phyloP scores from a whole-genome alignment of 306 rosid species.

The Luffa acutangula region DNA sequence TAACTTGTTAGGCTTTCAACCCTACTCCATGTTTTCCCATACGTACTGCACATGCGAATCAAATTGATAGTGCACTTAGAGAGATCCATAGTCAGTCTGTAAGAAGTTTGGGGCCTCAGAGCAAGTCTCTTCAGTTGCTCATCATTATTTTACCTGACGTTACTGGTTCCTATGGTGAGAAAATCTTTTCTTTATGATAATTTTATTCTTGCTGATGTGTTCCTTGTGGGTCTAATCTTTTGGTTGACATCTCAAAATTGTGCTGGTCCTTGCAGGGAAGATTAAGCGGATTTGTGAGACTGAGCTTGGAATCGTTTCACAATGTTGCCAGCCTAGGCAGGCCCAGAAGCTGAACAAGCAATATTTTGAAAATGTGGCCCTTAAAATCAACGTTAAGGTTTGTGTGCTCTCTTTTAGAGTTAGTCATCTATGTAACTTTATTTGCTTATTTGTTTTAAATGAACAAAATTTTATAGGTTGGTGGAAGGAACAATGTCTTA shows the following conservation, averaged over 20 bases:
- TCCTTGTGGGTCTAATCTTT: neutral
- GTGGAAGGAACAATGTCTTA: constrained; percentile 55
- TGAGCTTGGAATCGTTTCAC: constrained; percentile 70
- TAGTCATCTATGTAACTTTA: neutral
- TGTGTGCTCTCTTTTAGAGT: neutral
- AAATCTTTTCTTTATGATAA: neutral
- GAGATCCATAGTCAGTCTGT: constrained; percentile 24
- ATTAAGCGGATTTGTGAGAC: constrained; percentile 78
- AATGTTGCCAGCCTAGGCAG: constrained; percentile 50
- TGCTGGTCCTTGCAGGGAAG: constrained; percentile 24
- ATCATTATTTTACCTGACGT: constrained; percentile 63
- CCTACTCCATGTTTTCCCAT: constrained; percentile 27
- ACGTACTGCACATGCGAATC: neutral
- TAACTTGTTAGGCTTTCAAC: constrained; percentile 23
- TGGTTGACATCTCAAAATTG: neutral
- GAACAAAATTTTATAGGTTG: constrained; percentile 30
- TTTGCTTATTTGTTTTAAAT: neutral
- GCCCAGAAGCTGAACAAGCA: constrained; percentile 21
- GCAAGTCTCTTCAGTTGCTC: constrained; percentile 33
- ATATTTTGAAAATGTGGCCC: constrained; percentile 66
- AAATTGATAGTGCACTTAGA: constrained; percentile 29
- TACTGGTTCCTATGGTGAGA: constrained; percentile 54
- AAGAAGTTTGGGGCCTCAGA: neutral
- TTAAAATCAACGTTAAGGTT: constrained; percentile 85
- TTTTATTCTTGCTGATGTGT: neutral